phyloP scores from a whole-genome alignment of 2,329 filamentous ascomycete species.

The Neofusicoccum cordaticola region DNA sequence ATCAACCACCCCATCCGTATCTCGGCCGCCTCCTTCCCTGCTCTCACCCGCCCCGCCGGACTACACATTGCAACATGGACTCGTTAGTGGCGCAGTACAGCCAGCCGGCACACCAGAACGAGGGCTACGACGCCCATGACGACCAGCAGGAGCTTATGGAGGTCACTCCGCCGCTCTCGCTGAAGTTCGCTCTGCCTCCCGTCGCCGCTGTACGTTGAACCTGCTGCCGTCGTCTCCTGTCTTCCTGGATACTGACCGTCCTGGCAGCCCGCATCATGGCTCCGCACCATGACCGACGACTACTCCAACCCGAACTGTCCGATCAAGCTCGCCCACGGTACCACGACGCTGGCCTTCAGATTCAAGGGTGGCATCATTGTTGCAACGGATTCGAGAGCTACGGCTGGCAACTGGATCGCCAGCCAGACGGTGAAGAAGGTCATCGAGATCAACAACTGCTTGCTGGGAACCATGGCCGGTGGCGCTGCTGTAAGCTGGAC shows the following conservation, averaged over 20 bases:
- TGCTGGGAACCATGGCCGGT: slow-evolving; percentile 97
- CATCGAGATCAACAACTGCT: slow-evolving; percentile 92
- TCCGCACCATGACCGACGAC: slow-evolving; percentile 96
- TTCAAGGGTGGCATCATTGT: slow-evolving; percentile 99
- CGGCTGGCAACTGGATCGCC: slow-evolving; percentile 98
- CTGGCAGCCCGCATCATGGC: slow-evolving; percentile 82
- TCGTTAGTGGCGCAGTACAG: slow-evolving; percentile 90
- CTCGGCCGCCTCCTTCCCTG: neutral
- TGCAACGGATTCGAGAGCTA: slow-evolving; percentile 94
- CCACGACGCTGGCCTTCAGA: slow-evolving; percentile 94
- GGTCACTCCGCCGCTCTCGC: slow-evolving; percentile 70
- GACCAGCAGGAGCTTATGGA: slow-evolving; percentile 70
- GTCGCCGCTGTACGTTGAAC: slow-evolving; percentile 70
- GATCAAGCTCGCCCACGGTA: slow-evolving; percentile 99
- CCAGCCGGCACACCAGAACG: slow-evolving; percentile 70
- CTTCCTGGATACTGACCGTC: slow-evolving; percentile 4
- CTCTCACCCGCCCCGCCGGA: neutral
- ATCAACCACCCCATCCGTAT: slow-evolving; percentile 7
- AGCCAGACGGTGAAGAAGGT: slow-evolving; percentile 99
- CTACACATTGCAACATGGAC: slow-evolving; percentile 64
- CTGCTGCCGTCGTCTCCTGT: neutral
- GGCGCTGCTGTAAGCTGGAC: slow-evolving; percentile 72
- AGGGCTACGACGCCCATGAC: slow-evolving; percentile 65
- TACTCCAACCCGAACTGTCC: slow-evolving; percentile 93
- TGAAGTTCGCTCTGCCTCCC: slow-evolving; percentile 94